These are phyloP conservation scores for Imleria badia DNA, from an alignment of 768 basidiomycete genomes.

Conservation along the genomic window DNA sequence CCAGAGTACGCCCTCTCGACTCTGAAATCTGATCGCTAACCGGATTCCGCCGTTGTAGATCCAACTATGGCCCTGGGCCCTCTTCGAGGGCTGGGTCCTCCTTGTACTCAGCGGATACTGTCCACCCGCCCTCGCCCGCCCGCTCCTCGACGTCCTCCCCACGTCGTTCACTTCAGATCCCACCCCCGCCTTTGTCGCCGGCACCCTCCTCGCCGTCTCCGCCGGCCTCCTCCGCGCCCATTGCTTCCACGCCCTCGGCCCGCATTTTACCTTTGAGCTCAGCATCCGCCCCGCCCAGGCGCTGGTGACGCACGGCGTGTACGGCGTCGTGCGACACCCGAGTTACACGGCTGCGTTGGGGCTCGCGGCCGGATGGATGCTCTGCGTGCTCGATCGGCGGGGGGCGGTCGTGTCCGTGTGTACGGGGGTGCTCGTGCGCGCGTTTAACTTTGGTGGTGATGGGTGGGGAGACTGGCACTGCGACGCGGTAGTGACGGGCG, in stretches of 20 bases:
- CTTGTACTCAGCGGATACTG: not conserved
- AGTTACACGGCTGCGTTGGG: slow-evolving; percentile 16
- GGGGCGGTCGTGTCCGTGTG: slow-evolving; percentile 2
- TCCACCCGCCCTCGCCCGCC: not conserved
- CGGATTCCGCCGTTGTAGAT: not conserved
- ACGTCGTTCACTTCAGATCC: not conserved
- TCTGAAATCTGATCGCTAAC: not conserved
- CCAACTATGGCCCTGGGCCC: not conserved
- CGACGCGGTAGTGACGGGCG: not conserved
- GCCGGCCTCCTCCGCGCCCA: slow-evolving; percentile 14
- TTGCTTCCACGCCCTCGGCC: slow-evolving; percentile 20
- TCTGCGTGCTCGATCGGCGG: slow-evolving; percentile 7
- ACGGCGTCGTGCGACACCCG: slow-evolving; percentile 33
- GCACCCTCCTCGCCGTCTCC: not conserved
- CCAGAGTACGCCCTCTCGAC: not conserved
- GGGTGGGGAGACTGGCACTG: not conserved
- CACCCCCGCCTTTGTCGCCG: slow-evolving; percentile 8
- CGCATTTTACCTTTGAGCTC: slow-evolving; percentile 29
- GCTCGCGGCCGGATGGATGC: not conserved
- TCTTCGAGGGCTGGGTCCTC: slow-evolving; percentile 4
- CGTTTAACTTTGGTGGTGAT: no score
- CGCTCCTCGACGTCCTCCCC: not conserved
- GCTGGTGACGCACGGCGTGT: slow-evolving; percentile 28
- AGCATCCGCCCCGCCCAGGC: slow-evolving; percentile 17
- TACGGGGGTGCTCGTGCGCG: not conserved